phyloP scores from a whole-genome alignment of 2,329 filamentous ascomycete genomes.

The Colletotrichum gloeosporioides region DNA sequence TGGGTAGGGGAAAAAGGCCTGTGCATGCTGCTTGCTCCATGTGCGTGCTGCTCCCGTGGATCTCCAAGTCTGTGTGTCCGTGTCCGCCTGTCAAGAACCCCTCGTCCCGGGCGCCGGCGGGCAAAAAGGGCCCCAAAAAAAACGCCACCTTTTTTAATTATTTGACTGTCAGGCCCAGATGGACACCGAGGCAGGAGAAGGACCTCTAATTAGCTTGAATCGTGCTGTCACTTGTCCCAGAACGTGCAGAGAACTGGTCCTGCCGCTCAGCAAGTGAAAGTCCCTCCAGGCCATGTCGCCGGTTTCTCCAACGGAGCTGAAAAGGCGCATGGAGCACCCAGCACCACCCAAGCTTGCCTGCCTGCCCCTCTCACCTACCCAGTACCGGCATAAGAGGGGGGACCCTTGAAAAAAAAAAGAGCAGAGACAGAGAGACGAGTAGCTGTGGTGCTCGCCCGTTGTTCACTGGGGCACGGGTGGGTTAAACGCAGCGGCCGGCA shows the following conservation, averaged over 20 bases:
- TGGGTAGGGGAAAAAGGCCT: not conserved
- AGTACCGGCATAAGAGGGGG: constrained; percentile 11
- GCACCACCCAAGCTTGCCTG: not conserved
- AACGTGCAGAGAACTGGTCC: not conserved
- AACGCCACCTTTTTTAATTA: not conserved
- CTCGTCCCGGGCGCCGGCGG: not conserved
- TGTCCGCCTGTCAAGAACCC: not conserved
- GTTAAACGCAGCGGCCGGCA: not conserved
- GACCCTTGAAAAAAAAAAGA: not conserved
- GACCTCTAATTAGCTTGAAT: not conserved
- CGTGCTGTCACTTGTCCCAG: not conserved
- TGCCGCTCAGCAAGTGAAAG: not conserved
- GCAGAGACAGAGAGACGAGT: not conserved
- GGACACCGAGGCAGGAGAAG: not conserved
- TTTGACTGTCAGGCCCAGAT: not conserved
- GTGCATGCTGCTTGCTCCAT: not conserved
- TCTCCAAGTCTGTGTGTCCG: constrained; percentile 2
- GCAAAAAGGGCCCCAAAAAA: not conserved
- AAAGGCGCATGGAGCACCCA: not conserved
- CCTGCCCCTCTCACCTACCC: not conserved
- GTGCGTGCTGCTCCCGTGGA: not conserved
- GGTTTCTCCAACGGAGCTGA: constrained; percentile 1
- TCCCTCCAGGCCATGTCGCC: not conserved
- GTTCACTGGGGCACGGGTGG: not conserved
- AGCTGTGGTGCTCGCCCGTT: not conserved